Evolutionary conservation across 176 grass and related monocot species (phyloP), one percentile per base, ranked within the genome.

Genomic region (Guadua angustifolia): DNA sequence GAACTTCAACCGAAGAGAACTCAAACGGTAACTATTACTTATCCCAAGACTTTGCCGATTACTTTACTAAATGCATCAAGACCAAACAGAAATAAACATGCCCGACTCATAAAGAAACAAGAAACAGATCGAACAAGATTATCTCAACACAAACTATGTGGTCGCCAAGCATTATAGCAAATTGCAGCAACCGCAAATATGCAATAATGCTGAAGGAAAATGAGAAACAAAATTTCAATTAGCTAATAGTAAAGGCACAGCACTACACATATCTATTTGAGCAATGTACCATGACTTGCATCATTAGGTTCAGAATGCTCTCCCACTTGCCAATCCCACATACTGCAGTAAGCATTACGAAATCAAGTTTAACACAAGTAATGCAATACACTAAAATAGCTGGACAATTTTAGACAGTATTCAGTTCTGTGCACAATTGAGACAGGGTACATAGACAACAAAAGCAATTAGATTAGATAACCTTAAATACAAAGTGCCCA

Each of bases 281-380:
- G 18, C 21, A 26, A 83, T 58, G 73, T 83, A 94, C 92, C 88
- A 61, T 88, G 65, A 57, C 25, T 26, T 36, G 61, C 67, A 49
- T 78, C 86, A 15, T 14, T 56, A n/a, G 63, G 58, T 71, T 88
- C 47, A 0, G 18, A 38, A 40, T 68, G 78, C 36, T 89, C 89
- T 16, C 36, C 84, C 5, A 21, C 71, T 85, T 85, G 85, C 92
- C 89, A 86, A 80, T 91, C 86, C 88, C 86, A 94, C 33, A 78
- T 77, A 53, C 84, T 88, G 73, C 86, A 56, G 59, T 18, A 65
- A 86, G 51, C 21, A 69, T 83, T 17, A 53, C 0, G 40, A 52
- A 15, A 79, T 83, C 55, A 43, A 39, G 6, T 21, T 25, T 39
- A 21, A 33, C 51, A 50, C 15, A 45, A 79, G 3, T 18, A 18